Evolutionary conservation across 352 stramenopile species (phyloP).

Genomic region (Pythium folliculosum): DNA sequence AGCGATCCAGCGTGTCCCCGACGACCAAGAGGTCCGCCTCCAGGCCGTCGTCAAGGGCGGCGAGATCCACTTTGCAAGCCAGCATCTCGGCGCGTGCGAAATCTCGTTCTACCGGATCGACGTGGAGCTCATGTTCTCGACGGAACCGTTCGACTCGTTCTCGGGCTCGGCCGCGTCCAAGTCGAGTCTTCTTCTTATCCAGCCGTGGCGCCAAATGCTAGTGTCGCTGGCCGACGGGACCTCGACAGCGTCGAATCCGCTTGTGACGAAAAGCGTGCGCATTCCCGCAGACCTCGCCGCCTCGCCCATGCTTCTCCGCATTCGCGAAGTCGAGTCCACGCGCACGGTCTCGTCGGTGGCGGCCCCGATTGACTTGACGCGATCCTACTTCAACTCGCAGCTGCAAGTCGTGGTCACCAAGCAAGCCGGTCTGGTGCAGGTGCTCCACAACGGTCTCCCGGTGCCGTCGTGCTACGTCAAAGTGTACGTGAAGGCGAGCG

Average conservation of each 20-base stretch:
- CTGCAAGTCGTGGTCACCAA: constrained; percentile 45
- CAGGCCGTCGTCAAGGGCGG: constrained; percentile 36
- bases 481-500: constrained; percentile 47
- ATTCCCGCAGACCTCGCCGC: constrained; percentile 27
- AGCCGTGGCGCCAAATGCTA: constrained; percentile 41
- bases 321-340: constrained; percentile 34
- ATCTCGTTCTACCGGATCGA: constrained; percentile 66
- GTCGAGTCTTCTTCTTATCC: constrained; percentile 47
- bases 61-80: constrained; percentile 33
- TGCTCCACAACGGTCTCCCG: constrained; percentile 40
- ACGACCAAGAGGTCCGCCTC: constrained; percentile 20
- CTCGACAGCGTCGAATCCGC: background rate
- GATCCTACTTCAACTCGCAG: constrained; percentile 51
- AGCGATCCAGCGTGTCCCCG: background rate
- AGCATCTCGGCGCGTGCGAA: constrained; percentile 37
- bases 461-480: constrained; percentile 69
- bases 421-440: constrained; percentile 56
- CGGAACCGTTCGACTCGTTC: constrained; percentile 55
- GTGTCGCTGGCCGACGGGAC: constrained; percentile 27
- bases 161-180: constrained; percentile 35
- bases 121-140: constrained; percentile 72
- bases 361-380: constrained; percentile 41
- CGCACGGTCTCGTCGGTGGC: constrained; percentile 31
- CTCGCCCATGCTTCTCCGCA: constrained; percentile 53
- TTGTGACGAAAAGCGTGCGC: constrained; percentile 11